These are phyloP conservation scores for Fusarium anguioides DNA, from an alignment of 2,329 filamentous ascomycete species.

Conservation along the genomic window DNA sequence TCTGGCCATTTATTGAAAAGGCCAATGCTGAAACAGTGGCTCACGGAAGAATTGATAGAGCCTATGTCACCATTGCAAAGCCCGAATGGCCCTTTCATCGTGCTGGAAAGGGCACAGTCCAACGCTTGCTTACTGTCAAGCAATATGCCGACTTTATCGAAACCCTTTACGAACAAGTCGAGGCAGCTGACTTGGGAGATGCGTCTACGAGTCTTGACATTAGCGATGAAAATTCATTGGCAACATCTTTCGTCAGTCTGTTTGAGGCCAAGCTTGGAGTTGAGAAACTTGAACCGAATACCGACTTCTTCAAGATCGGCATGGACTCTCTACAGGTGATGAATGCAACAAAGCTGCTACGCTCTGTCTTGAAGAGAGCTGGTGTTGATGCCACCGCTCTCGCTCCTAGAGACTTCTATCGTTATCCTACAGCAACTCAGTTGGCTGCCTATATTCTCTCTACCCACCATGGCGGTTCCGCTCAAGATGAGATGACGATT, in stretches of 20 bases:
- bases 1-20: not conserved
- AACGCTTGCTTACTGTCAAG: not conserved
- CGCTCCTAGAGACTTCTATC: not conserved
- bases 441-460: not conserved
- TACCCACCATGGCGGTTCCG: fast-evolving
- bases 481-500: fast-evolving
- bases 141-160: not conserved
- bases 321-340: not conserved
- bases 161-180: not conserved
- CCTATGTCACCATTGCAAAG: not conserved
- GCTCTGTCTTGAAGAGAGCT: fast-evolving
- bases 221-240: not conserved
- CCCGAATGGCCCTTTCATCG: not conserved
- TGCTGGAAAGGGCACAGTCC: not conserved
- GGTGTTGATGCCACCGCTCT: fast-evolving
- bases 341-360: not conserved
- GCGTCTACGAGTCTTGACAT: not conserved
- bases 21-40: not conserved
- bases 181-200: fast-evolving
- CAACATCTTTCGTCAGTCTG: not conserved
- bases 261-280: not conserved
- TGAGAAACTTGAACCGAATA: fast-evolving
- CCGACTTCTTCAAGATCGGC: not conserved
- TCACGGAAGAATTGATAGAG: not conserved
- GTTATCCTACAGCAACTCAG: not conserved